phyloP scores from a whole-genome alignment of 805 yeast genomes.

The Candida ulmi region DNA sequence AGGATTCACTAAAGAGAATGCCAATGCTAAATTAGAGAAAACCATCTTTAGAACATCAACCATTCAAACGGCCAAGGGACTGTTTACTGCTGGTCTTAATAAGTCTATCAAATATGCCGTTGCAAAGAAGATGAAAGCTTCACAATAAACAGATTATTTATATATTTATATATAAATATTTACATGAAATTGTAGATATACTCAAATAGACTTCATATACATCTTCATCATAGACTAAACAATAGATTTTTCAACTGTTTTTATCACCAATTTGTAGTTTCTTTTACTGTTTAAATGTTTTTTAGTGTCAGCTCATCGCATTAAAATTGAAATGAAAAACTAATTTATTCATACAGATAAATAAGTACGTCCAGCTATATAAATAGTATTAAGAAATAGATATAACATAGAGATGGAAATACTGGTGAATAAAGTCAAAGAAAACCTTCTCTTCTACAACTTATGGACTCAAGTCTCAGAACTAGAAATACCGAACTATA shows the following conservation, averaged over 20 bases:
- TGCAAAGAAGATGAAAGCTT: constrained; percentile 45
- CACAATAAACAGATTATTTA: background rate
- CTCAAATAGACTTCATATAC: no score
- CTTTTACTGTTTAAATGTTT: background rate
- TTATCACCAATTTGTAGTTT: no score
- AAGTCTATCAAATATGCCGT: constrained; percentile 70
- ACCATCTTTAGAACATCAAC: constrained; percentile 69
- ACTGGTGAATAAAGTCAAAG: constrained; percentile 11
- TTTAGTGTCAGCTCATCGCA: no score
- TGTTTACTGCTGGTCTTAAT: constrained; percentile 77
- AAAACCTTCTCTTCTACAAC: constrained; percentile 16
- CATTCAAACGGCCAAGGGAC: constrained; percentile 75
- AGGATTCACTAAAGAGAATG: constrained; percentile 32
- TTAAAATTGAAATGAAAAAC: no score
- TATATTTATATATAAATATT: background rate
- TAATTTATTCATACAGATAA: no score
- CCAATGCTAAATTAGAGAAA: constrained; percentile 32
- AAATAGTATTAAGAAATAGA: no score
- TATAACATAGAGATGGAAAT: background rate
- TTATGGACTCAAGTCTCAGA: constrained; percentile 19
- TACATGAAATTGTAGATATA: no score
- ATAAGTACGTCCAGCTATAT: no score
- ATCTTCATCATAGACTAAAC: no score
- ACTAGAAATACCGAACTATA: constrained; percentile 4
- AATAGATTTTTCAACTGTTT: no score